A percentile compares a stretch with the other conserved stretches of the same genome.
Conservation (phyloP, 202 grass and related monocot genomes). For the Bolboschoenoplectus hybrid region DNA sequence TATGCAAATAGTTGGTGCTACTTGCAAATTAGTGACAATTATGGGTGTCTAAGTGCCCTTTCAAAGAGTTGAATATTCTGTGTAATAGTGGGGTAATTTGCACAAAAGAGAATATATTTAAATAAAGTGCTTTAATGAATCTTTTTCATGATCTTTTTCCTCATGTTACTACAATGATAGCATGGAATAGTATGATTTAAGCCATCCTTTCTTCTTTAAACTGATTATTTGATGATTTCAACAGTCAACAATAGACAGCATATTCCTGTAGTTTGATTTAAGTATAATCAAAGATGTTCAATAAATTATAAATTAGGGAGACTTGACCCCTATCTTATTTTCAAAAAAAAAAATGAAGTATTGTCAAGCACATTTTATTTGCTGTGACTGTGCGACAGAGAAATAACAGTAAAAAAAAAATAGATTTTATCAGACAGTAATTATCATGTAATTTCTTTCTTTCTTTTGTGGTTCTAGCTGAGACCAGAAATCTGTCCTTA, state of each 20-base stretch:
- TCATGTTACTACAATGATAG: not conserved
- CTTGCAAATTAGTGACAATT: not conserved
- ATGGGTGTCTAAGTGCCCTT: not conserved
- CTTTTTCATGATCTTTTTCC: not conserved
- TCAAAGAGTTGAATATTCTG: not conserved
- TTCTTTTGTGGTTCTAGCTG: not conserved
- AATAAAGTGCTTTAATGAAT: not conserved
- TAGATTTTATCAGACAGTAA: not conserved
- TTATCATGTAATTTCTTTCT: not conserved
- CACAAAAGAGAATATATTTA: not conserved
- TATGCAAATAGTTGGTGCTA: not conserved
- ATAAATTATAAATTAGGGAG: not conserved
- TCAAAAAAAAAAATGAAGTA: not conserved
- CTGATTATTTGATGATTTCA: constrained; percentile 5
- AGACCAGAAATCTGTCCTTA: not conserved
- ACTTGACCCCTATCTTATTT: not conserved
- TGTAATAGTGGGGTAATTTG: not conserved
- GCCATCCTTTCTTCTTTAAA: constrained; percentile 6
- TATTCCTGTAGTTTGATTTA: not conserved
- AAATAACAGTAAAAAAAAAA: not conserved
- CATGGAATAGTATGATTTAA: not conserved
- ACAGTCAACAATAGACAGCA: not conserved
- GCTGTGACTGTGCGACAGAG: not conserved
- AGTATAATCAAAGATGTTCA: not conserved
- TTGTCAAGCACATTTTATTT: not conserved